Evolutionary conservation across 2,329 filamentous ascomycete species (phyloP), one percentile per base, ranked within the genome.

Genomic region (Fusarium tricinctum): DNA sequence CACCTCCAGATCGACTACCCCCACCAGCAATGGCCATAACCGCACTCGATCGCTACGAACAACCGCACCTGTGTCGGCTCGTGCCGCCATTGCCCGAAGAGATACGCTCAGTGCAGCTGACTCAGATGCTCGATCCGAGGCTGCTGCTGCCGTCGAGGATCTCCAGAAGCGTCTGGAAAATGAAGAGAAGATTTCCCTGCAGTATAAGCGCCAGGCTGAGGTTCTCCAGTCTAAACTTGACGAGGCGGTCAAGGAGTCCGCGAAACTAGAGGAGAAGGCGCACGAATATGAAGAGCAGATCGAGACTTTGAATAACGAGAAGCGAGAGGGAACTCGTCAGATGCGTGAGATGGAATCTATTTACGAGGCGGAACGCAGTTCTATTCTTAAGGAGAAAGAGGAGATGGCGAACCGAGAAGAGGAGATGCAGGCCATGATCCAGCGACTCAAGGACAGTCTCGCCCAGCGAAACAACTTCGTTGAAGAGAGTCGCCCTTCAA

Each of bases 341-440:
- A 92, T 93, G 75, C 89, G 95, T 68, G 96, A 99, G 78, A 90
- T 97, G 82, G 94, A 97, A 79, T 89, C 90, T 68, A 94, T 97
- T 69, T 97, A 97, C 78, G 95, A 98, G 79, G 89, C 92, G 44
- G 96, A 99, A 81, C 89, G 93, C 67, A 92, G 91, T 75, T 89
- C 92, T 55, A 92, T 95, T 81, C 89, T 93, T 75, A 93, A 94
- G 80, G 95, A 98, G 79, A 96, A 97, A 82, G 94, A 97, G 70
- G 93, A 97, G 73, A 91, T 94, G 80, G 85, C 87, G 55, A 91
- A 91, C 72, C 87, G 91, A 58, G 94, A 97, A 77, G 94, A 97
- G 76, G 94, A 97, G 78, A 90, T 98, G 86, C 93, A 97, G 79
- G 85, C 88, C 59, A 91, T 95, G 55, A 96, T 98, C 75, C 93